Conservation (phyloP, 2,329 filamentous ascomycete genomes). For the Cordyceps tenuipes region DNA sequence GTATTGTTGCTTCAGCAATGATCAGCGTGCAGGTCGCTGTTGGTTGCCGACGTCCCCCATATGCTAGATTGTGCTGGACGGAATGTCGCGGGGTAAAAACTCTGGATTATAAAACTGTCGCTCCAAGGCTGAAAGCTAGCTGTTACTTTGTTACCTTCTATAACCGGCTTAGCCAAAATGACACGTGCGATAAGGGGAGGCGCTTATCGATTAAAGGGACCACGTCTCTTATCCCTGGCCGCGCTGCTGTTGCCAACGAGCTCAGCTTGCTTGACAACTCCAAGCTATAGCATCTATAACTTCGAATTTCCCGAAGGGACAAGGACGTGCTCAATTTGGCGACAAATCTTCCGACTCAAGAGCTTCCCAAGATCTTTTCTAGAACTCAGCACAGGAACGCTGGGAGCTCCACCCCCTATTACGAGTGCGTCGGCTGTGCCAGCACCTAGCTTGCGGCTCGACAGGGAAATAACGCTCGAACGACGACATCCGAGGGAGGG, state of each 20-base stretch:
- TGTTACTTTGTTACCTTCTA: too few species aligned
- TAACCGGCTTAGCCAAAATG: background rate
- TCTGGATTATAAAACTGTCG: too few species aligned
- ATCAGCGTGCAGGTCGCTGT: too few species aligned
- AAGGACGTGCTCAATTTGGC: background rate
- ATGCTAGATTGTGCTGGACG: background rate
- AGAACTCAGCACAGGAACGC: background rate
- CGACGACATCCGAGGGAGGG: background rate
- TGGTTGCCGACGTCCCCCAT: too few species aligned
- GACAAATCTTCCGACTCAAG: background rate
- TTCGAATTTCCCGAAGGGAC: too few species aligned
- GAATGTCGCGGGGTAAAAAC: too few species aligned
- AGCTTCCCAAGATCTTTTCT: background rate
- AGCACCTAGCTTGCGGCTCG: background rate
- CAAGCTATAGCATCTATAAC: background rate
- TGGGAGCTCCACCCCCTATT: constrained; percentile 1
- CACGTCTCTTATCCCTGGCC: constrained; percentile 4
- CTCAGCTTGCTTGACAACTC: background rate
- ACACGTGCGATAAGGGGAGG: constrained; percentile 9
- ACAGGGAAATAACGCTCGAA: background rate
- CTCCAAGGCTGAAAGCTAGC: too few species aligned
- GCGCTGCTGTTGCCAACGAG: background rate
- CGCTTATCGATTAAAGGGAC: constrained; percentile 11
- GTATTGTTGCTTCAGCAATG: too few species aligned
- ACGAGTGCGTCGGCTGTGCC: background rate